Percentiles rank a stretch among this genome's conserved stretches.
Conservation (phyloP, 1,284 basidiomycete species). For the Ganoderma leucocontextum region DNA sequence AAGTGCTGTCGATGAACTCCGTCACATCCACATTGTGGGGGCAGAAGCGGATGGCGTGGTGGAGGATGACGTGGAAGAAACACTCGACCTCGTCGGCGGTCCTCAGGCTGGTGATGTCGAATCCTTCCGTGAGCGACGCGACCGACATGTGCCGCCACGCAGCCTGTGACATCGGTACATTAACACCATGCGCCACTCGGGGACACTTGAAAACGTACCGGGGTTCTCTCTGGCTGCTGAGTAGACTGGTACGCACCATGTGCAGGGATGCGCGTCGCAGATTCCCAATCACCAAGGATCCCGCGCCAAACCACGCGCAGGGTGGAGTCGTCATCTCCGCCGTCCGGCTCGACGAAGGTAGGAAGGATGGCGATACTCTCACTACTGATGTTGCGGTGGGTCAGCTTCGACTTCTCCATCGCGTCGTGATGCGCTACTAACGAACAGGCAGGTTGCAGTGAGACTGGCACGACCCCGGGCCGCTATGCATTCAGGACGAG, state of each 20-base stretch:
- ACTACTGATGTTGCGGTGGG: conserved; percentile 11
- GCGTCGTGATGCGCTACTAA: conserved; percentile 5
- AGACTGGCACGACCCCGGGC: too few species aligned
- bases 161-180: not conserved
- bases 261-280: not conserved
- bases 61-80: conserved; percentile 2
- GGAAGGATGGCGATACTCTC: not conserved
- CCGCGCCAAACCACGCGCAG: conserved; percentile 3
- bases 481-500: not conserved
- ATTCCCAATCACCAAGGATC: conserved; percentile 2
- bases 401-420: not conserved
- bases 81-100: conserved; percentile 12
- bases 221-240: not conserved
- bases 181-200: not conserved
- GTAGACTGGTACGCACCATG: not conserved
- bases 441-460: not conserved
- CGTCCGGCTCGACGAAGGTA: not conserved
- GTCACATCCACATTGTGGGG: conserved; percentile 1
- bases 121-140: not conserved
- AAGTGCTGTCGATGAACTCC: not conserved
- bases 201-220: not conserved
- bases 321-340: not conserved
- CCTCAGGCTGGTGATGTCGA: not conserved
- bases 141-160: not conserved
- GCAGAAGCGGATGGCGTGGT: not conserved